These are phyloP conservation scores for Fusarium devonianum DNA, from an alignment of 2,329 filamentous ascomycete species.

Conservation along the genomic window DNA sequence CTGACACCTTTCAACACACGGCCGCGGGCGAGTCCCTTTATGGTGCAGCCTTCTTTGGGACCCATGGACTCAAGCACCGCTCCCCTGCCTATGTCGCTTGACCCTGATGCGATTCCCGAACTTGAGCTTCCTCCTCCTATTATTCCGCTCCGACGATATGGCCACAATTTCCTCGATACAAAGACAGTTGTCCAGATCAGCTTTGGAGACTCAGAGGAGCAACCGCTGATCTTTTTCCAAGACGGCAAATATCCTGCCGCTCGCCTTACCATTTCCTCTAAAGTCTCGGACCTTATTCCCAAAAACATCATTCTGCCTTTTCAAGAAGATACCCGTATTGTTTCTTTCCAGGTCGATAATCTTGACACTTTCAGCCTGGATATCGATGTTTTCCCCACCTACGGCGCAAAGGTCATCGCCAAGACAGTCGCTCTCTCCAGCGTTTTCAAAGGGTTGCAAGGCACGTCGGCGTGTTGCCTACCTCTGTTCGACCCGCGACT, in stretches of 20 bases:
- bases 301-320: conserved; percentile 95
- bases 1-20: conserved; percentile 68
- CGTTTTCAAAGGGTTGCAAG: conserved; percentile 78
- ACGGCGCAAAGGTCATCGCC: conserved; percentile 96
- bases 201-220: conserved; percentile 79
- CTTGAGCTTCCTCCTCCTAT: conserved; percentile 94
- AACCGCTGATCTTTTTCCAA: conserved; percentile 92
- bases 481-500: conserved; percentile 93
- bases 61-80: conserved; percentile 57
- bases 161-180: conserved; percentile 97
- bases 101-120: conserved; percentile 88
- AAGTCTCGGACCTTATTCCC: conserved; percentile 93
- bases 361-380: conserved; percentile 92
- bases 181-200: conserved; percentile 95
- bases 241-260: conserved; percentile 96
- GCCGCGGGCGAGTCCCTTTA: conserved; percentile 53
- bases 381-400: conserved; percentile 97
- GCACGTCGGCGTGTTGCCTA: conserved; percentile 81
- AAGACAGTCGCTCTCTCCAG: conserved; percentile 91
- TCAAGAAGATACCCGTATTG: conserved; percentile 91
- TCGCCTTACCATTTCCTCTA: conserved; percentile 93
- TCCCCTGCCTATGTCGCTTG: conserved; percentile 70
- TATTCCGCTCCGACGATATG: conserved; percentile 91
- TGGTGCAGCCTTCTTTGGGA: conserved; percentile 52
- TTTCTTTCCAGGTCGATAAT: conserved; percentile 96